These are phyloP conservation scores for Vitis hybrid DNA, from an alignment of 177 flowering plant species.

Conservation along the genomic window DNA sequence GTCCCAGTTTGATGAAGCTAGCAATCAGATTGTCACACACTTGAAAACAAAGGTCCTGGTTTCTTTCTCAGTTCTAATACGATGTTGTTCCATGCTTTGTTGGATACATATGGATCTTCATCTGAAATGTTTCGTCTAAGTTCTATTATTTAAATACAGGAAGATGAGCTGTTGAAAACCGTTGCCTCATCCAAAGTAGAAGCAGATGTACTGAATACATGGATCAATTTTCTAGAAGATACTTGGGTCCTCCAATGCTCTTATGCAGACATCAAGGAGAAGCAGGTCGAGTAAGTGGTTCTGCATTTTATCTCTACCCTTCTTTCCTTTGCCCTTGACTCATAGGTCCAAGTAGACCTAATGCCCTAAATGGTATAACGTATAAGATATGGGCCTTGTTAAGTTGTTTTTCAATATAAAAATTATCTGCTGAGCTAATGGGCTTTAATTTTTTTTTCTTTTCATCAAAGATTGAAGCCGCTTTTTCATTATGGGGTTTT, in stretches of 20 bases:
- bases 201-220: conserved; percentile 73
- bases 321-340: background rate
- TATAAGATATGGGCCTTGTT: too few relatives aligned
- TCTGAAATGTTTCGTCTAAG: background rate
- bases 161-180: conserved; percentile 79
- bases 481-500: too few relatives aligned
- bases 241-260: conserved; percentile 85
- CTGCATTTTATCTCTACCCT: conserved; percentile 1
- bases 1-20: conserved; percentile 89
- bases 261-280: conserved; percentile 63
- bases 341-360: background rate
- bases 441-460: too few relatives aligned
- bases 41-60: conserved; percentile 66
- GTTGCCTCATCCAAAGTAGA: conserved; percentile 66
- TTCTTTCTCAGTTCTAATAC: background rate
- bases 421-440: too few relatives aligned
- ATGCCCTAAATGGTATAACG: too few relatives aligned
- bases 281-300: conserved; percentile 57
- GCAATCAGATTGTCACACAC: conserved; percentile 68
- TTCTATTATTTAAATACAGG: conserved; percentile 35
- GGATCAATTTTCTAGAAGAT: conserved; percentile 97
- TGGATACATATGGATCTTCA: background rate
- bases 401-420: too few relatives aligned
- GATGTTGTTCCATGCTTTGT: background rate
- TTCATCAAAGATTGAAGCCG: too few relatives aligned